Evolutionary conservation across 1,284 basidiomycete species (phyloP).

Genomic region (Irpex sp.): DNA sequence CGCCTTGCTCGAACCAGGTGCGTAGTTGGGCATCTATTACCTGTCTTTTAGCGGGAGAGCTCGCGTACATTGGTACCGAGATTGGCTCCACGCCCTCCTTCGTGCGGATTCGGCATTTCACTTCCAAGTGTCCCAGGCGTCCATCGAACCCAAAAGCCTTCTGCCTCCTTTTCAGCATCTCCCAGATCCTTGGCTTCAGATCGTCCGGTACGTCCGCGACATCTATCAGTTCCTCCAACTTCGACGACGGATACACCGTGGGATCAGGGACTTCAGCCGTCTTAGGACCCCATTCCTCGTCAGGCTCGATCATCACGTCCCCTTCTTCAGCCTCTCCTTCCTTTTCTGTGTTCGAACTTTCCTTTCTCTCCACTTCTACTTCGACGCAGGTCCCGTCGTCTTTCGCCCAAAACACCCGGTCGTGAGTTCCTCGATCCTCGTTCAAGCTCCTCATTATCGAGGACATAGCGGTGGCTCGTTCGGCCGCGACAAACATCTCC

Average conservation of each 20-base stretch:
- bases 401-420: no score
- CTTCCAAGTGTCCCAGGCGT: neutral
- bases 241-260: no score
- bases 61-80: constrained; percentile 19
- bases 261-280: neutral
- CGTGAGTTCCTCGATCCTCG: no score
- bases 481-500: no score
- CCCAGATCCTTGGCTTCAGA: neutral
- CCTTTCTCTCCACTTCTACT: no score
- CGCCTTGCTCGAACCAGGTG: constrained; percentile 22
- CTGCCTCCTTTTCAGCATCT: neutral
- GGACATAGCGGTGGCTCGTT: no score
- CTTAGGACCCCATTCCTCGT: constrained; percentile 1
- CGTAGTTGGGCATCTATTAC: constrained; percentile 29
- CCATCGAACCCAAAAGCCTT: neutral
- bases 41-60: constrained; percentile 26
- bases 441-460: no score
- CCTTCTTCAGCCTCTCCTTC: no score
- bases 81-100: constrained; percentile 13
- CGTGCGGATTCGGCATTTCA: neutral
- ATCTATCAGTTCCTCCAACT: neutral
- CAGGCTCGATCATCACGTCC: no score
- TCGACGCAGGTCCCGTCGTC: no score
- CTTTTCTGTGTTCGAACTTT: no score
- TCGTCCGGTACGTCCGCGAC: neutral